Conservation (phyloP, 2,329 filamentous ascomycete species). For the Metarhizium anisopliae region DNA sequence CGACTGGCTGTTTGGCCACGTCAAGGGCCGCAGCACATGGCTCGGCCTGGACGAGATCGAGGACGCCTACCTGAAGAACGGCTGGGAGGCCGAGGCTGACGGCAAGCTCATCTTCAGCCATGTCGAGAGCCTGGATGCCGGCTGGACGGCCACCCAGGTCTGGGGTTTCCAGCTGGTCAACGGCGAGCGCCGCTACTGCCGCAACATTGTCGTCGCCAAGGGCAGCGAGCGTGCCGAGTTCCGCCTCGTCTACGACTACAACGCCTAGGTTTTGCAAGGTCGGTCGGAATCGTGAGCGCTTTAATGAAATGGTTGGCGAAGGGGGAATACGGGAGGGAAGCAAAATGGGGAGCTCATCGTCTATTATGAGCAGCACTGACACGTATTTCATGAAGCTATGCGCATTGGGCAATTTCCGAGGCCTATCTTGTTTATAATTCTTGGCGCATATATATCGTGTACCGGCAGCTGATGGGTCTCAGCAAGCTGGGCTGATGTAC, state of each 20-base stretch:
- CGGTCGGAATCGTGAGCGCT: background rate
- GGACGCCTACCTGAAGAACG: slow-evolving; percentile 47
- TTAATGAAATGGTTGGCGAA: too few relatives aligned
- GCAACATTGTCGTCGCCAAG: slow-evolving; percentile 47
- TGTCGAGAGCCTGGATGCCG: slow-evolving; percentile 43
- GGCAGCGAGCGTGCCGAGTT: slow-evolving; percentile 37
- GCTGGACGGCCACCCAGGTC: slow-evolving; percentile 48
- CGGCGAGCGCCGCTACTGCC: slow-evolving; percentile 41
- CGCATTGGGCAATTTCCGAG: background rate
- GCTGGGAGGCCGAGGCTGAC: slow-evolving; percentile 51
- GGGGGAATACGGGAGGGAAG: background rate
- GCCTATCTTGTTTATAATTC: too few relatives aligned
- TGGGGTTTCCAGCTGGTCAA: slow-evolving; percentile 52
- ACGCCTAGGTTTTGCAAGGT: slow-evolving; percentile 12
- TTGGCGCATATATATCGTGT: background rate
- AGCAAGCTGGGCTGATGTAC: background rate
- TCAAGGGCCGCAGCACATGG: slow-evolving; percentile 52
- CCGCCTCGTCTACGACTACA: slow-evolving; percentile 48
- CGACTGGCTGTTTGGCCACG: slow-evolving; percentile 72
- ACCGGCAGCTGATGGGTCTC: background rate
- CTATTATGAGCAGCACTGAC: background rate
- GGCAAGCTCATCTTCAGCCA: slow-evolving; percentile 57
- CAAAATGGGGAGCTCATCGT: background rate
- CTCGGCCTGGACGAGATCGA: slow-evolving; percentile 35
- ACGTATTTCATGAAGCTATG: background rate